These are phyloP conservation scores for Paecilomyces niveus DNA, from an alignment of 2,329 filamentous ascomycete species.

Conservation along the genomic window DNA sequence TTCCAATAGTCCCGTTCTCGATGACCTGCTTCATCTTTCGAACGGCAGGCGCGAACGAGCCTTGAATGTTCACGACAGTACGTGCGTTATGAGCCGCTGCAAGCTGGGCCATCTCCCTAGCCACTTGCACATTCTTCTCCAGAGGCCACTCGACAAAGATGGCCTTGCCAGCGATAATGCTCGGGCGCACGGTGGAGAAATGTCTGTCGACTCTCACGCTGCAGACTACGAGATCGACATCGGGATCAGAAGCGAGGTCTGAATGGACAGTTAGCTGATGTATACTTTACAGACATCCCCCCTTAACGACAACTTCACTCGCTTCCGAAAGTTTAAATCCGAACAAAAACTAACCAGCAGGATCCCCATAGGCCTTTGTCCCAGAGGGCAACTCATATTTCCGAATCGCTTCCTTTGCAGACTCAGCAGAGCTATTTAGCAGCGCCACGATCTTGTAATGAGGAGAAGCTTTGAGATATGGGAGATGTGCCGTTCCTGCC, in stretches of 20 bases:
- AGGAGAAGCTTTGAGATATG: background rate
- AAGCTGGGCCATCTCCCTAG: conserved; percentile 34
- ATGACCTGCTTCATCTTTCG: conserved; percentile 42
- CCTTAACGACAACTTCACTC: background rate
- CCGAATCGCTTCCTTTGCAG: background rate
- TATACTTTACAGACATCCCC: background rate
- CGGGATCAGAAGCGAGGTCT: conserved; percentile 41
- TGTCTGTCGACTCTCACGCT: conserved; percentile 51
- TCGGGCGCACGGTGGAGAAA: conserved; percentile 38
- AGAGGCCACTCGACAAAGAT: conserved; percentile 56
- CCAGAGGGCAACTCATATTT: conserved; percentile 34
- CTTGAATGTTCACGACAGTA: conserved; percentile 48
- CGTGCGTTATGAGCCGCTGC: conserved; percentile 26
- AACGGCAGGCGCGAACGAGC: conserved; percentile 39
- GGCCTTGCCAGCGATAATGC: conserved; percentile 45
- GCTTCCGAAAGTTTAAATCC: background rate
- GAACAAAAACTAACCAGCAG: conserved; percentile 21
- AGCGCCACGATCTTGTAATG: background rate
- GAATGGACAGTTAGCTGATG: background rate
- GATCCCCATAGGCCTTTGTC: conserved; percentile 46
- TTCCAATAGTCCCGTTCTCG: conserved; percentile 42
- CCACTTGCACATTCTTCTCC: conserved; percentile 37
- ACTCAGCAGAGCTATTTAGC: background rate
- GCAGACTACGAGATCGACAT: conserved; percentile 47
- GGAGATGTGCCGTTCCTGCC: background rate